Conservation (phyloP, 441 rosid species). For the Jatropha multifida region DNA sequence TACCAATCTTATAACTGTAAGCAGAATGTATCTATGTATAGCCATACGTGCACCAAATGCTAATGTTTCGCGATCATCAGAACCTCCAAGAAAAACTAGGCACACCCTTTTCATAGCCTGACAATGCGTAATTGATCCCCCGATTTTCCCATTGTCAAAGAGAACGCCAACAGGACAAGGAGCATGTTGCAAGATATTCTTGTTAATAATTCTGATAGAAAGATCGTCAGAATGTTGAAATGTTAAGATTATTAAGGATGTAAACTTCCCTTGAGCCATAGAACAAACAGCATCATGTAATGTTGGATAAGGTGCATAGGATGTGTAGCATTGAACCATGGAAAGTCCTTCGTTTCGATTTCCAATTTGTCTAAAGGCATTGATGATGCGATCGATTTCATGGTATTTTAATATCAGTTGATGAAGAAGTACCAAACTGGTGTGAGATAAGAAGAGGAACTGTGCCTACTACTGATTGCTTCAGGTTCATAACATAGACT, state of each 20-base stretch:
- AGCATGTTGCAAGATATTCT: constrained; percentile 57
- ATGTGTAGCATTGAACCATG: constrained; percentile 38
- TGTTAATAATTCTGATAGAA: constrained; percentile 46
- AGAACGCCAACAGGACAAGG: constrained; percentile 67
- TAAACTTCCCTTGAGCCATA: constrained; percentile 33
- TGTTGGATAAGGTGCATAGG: constrained; percentile 34
- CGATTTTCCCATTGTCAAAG: constrained; percentile 36
- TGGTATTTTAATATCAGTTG: background rate
- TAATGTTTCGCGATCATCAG: constrained; percentile 80
- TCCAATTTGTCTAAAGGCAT: constrained; percentile 38
- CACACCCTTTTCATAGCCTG: constrained; percentile 41
- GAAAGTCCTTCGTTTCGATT: constrained; percentile 17
- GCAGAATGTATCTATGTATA: constrained; percentile 37
- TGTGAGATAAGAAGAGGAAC: constrained; percentile 45
- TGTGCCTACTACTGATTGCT: constrained; percentile 34
- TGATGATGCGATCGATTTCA: constrained; percentile 33
- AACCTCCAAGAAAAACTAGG: constrained; percentile 64
- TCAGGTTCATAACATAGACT: constrained; percentile 39
- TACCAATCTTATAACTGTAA: constrained; percentile 54
- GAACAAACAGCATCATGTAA: constrained; percentile 51
- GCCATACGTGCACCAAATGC: constrained; percentile 59
- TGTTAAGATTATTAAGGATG: constrained; percentile 36
- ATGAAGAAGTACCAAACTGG: constrained; percentile 20
- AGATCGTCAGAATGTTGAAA: constrained; percentile 18
- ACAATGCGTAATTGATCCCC: background rate